Conservation (phyloP, 2,329 filamentous ascomycete species). For the Penicillium sclerotiorum region DNA sequence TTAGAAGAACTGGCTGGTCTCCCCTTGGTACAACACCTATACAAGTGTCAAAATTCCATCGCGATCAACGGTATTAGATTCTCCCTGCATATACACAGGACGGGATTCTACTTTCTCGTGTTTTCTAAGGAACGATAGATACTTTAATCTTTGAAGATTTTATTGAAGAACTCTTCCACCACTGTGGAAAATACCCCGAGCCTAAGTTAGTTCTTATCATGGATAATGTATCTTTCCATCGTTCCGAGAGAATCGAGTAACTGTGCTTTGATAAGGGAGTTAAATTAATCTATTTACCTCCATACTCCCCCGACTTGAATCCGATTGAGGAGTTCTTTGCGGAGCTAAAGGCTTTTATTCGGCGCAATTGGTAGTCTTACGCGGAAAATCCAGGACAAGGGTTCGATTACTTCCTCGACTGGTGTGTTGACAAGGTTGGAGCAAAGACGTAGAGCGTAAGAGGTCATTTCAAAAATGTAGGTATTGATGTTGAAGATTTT, state of each 20-base stretch:
- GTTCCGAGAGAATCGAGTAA: background rate
- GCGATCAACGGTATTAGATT: background rate
- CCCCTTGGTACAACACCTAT: background rate
- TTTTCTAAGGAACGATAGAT: background rate
- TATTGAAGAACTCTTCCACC: background rate
- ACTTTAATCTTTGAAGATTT: background rate
- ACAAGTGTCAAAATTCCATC: background rate
- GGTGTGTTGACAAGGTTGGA: conserved; percentile 27
- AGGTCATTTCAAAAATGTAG: conserved; percentile 3
- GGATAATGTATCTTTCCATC: background rate
- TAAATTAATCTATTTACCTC: background rate
- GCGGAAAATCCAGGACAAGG: conserved; percentile 16
- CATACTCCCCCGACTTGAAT: background rate
- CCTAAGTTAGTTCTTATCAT: background rate
- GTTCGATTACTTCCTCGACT: conserved; percentile 28
- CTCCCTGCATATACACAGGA: background rate
- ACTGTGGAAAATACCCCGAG: background rate
- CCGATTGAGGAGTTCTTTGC: background rate
- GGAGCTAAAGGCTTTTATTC: conserved; percentile 24
- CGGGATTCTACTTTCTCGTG: background rate
- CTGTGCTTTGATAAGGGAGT: background rate
- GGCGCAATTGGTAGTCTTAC: conserved; percentile 26
- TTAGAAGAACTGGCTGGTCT: background rate
- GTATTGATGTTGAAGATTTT: background rate
- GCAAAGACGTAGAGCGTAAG: background rate